Base-by-base conservation (phyloP, 2,329 filamentous ascomycete species). In the Cercospora janseana region DNA sequence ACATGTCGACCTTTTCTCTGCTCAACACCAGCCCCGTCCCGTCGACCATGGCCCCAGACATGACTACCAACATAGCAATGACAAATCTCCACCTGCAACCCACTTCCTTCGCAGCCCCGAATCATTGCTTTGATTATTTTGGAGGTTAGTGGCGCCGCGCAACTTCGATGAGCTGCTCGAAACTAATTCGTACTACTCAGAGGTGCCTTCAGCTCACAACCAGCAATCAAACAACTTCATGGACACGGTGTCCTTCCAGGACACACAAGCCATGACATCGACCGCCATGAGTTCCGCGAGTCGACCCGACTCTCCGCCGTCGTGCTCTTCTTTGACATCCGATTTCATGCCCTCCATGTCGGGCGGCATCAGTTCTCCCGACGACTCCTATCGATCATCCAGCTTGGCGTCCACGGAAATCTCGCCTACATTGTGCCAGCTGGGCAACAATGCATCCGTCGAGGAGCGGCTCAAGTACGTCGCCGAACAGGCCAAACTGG, bases 41-140 rank as follows among this genome's bases (percentile, higher is more conserved):
- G 6, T 18, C 21, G 15, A 20, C 12, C 41, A 44, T 32, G 27
- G 26, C 41, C 10, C 9, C 13, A 4, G 16, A 21, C 15, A 32
- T 31, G 40, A 18, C 40, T 9, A 31, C 15, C 40, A 12, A 31
- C 27, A 44, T 44, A 28, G 26, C 41, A n/a, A 10, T 44, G 4
- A 15, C 31, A 26, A 32, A 9, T 21, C 41, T 44, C 12, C 41
- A 44, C n/a, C 27, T 44, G n/a, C 41, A 44, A 16, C 10, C 41
- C 10, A 32, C 41, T 5, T 28, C 41, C 9, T 32, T 32, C 32
- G 15, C 10, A 16, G 41, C 31, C 18, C 41, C 31, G 2, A 31
- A 15, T 8, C 41, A 15, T 12, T 44, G 41, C 41, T 44, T 44
- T 32, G 41, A 44, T 9, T 44, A 44, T 21, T 44, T 44, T 13